Percentiles rank a stretch among this genome's conserved stretches.
Conservation (phyloP, 805 yeast species). For the Starmerella roubikii region DNA sequence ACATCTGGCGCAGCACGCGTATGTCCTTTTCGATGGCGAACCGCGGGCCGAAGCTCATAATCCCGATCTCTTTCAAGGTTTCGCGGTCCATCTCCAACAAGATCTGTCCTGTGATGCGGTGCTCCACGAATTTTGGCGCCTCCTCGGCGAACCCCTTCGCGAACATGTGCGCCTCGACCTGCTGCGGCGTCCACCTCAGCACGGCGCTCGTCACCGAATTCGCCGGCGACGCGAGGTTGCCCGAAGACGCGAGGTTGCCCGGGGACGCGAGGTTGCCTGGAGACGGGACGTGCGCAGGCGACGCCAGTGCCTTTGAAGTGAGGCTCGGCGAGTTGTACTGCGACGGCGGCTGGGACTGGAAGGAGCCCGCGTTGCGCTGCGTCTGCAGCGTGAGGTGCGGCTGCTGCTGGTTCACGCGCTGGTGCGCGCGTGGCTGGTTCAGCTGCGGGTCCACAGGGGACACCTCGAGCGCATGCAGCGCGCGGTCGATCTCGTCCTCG, state of each 20-base stretch:
- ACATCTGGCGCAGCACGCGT: slow-evolving; percentile 31
- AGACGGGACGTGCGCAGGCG: not conserved
- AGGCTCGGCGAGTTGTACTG: too few species aligned
- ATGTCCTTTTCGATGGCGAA: slow-evolving; percentile 85
- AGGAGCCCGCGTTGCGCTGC: too few species aligned
- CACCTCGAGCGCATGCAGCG: too few species aligned
- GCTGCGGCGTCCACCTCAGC: slow-evolving; percentile 65
- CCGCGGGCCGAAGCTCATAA: slow-evolving; percentile 85
- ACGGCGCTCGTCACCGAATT: slow-evolving; percentile 12
- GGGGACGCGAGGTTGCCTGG: not conserved
- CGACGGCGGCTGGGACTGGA: too few species aligned
- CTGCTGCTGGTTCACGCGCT: too few species aligned
- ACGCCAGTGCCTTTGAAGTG: too few species aligned
- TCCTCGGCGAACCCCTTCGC: slow-evolving; percentile 58
- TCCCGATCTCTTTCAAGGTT: slow-evolving; percentile 81
- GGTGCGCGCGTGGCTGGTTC: too few species aligned
- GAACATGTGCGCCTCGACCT: slow-evolving; percentile 68
- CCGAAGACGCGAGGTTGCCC: not conserved
- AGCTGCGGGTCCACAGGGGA: too few species aligned
- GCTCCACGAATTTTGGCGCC: slow-evolving; percentile 71
- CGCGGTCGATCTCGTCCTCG: too few species aligned
- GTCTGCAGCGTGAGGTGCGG: too few species aligned
- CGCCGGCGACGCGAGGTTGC: not conserved
- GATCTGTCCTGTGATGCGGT: slow-evolving; percentile 79
- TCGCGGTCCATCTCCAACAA: slow-evolving; percentile 73